Evolutionary conservation across 331 rosid genomes (phyloP).

Genomic region (Pyracantha coccinea): DNA sequence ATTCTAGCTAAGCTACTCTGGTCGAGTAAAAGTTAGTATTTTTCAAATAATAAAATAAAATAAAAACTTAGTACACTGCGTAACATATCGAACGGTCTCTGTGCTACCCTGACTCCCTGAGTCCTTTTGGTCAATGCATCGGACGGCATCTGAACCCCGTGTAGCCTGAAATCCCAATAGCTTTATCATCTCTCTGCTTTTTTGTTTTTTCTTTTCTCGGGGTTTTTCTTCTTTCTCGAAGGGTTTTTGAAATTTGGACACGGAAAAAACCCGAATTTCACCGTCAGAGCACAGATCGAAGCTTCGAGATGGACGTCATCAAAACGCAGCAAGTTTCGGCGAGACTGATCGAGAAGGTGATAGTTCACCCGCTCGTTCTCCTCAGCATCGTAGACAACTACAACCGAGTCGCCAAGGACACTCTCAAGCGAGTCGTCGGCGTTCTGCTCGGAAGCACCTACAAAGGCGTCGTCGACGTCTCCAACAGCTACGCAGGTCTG

Average conservation of each 20-base stretch:
- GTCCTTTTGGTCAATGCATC: background rate
- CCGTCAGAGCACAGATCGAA: background rate
- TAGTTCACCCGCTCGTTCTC: conserved; percentile 78
- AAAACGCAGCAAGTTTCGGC: conserved; percentile 80
- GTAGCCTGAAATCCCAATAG: background rate
- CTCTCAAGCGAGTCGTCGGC: conserved; percentile 92
- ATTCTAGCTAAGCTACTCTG: no score
- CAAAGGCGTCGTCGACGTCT: conserved; percentile 84
- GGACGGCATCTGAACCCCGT: background rate
- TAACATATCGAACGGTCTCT: background rate
- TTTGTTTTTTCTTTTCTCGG: background rate
- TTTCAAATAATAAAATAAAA: no score
- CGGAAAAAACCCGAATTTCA: background rate
- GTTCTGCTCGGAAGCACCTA: conserved; percentile 75
- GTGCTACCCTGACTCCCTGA: background rate
- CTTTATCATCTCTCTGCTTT: background rate
- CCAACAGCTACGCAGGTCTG: conserved; percentile 86
- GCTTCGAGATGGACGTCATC: conserved; percentile 64
- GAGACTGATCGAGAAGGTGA: conserved; percentile 72
- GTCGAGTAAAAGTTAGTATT: no score
- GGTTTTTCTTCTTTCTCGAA: background rate
- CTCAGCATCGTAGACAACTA: conserved; percentile 95
- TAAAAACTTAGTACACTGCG: background rate
- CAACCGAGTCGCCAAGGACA: conserved; percentile 84
- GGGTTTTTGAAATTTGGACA: background rate